A percentile compares a stretch with the other conserved stretches of the same genome.
Evolutionary conservation across 148 eudicot genomes (phyloP).

Genomic region (Vaccinium darrowii): DNA sequence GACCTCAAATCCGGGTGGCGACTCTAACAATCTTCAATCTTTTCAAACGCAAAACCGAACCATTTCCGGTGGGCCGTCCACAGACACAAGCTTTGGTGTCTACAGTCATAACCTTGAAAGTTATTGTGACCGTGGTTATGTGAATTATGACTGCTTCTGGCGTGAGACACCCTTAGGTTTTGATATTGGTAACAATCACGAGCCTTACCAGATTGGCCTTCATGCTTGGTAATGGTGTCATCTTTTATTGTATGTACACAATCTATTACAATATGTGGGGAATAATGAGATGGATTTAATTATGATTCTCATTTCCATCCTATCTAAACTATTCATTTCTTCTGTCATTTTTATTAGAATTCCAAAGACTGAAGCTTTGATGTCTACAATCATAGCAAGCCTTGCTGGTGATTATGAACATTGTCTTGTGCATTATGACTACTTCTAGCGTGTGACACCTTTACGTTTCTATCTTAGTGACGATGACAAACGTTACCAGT

Average conservation of each 20-base stretch:
- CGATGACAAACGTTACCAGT: background rate
- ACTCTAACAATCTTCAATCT: no score
- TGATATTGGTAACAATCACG: background rate
- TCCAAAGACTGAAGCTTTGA: background rate
- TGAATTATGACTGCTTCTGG: background rate
- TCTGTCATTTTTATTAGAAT: background rate
- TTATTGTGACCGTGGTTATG: background rate
- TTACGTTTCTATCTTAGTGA: background rate
- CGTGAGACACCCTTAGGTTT: background rate
- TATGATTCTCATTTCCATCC: background rate
- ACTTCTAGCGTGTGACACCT: background rate
- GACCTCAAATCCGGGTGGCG: no score
- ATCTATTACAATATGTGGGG: background rate
- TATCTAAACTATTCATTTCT: background rate
- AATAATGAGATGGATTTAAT: background rate
- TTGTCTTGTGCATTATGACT: background rate
- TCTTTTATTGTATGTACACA: background rate
- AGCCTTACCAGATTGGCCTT: background rate
- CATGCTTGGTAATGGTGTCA: background rate
- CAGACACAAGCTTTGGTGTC: background rate
- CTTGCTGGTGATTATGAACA: background rate
- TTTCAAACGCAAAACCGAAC: no score
- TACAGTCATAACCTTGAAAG: background rate
- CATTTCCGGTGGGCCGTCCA: no score
- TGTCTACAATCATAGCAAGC: background rate